Evolutionary conservation across 164 flowering plant species (phyloP).

Genomic region (Vitis cinerea): DNA sequence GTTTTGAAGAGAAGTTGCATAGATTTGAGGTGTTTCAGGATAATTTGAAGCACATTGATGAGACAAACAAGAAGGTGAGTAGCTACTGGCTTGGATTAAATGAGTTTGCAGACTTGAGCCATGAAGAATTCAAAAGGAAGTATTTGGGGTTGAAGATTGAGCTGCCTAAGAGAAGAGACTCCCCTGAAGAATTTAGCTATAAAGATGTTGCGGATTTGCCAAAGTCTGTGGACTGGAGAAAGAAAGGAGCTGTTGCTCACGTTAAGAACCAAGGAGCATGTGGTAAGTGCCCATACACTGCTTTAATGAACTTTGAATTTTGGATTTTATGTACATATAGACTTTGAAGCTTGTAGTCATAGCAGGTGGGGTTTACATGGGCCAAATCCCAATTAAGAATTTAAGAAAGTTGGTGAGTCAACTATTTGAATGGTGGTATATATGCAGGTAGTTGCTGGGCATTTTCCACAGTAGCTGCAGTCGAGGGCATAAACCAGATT

Average conservation of each 20-base stretch:
- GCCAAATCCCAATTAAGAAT: background rate
- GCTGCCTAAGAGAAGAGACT: constrained; percentile 21
- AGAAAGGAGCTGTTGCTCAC: constrained; percentile 75
- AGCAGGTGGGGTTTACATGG: no score
- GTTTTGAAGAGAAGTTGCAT: constrained; percentile 62
- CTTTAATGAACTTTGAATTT: background rate
- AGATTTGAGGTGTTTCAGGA: constrained; percentile 78
- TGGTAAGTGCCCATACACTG: constrained; percentile 38
- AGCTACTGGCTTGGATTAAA: constrained; percentile 85
- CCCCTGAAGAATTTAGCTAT: constrained; percentile 32
- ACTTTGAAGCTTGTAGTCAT: background rate
- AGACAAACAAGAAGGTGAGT: constrained; percentile 51
- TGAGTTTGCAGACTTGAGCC: constrained; percentile 75
- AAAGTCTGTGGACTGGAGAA: constrained; percentile 83
- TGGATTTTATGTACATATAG: background rate
- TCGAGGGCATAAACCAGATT: constrained; percentile 84
- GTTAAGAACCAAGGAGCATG: constrained; percentile 86
- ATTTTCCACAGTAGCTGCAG: constrained; percentile 84
- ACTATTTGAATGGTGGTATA: background rate
- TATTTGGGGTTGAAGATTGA: constrained; percentile 56
- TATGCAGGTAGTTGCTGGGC: constrained; percentile 90
- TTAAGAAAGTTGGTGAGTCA: background rate
- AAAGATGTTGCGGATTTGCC: constrained; percentile 54
- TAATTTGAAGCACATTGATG: constrained; percentile 71
- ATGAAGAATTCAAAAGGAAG: constrained; percentile 66